These are phyloP conservation scores for Citrus trifoliata DNA, from an alignment of 345 rosid species.

Conservation along the genomic window DNA sequence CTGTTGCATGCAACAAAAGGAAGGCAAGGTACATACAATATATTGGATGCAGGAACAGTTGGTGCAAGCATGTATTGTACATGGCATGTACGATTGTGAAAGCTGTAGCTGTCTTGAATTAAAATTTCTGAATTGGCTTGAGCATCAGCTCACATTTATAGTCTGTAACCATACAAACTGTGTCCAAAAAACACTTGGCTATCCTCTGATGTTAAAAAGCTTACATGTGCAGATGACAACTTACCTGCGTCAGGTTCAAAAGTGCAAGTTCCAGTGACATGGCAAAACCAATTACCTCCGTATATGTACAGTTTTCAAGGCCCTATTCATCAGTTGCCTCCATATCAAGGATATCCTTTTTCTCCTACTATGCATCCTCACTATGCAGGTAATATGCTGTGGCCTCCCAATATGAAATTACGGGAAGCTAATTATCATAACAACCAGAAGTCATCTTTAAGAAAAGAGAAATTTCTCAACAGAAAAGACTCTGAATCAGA, in stretches of 20 bases:
- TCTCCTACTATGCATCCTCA: constrained; percentile 63
- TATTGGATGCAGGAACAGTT: not conserved
- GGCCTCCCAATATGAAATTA: constrained; percentile 29
- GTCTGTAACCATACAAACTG: not conserved
- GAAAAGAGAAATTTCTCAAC: constrained; percentile 36
- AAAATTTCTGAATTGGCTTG: not conserved
- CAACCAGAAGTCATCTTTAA: constrained; percentile 22
- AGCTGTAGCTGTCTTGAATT: not conserved
- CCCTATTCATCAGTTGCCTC: constrained; percentile 46
- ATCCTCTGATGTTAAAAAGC: constrained; percentile 8
- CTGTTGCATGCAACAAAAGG: not conserved
- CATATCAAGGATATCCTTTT: constrained; percentile 72
- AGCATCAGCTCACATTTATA: not conserved
- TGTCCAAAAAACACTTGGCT: not conserved
- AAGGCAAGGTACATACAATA: not conserved
- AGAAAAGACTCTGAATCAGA: constrained; percentile 39
- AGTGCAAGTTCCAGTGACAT: constrained; percentile 52
- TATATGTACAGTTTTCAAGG: constrained; percentile 52
- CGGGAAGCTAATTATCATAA: constrained; percentile 9
- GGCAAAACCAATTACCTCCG: constrained; percentile 73
- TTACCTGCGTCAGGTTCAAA: constrained; percentile 31
- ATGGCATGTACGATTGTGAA: not conserved
- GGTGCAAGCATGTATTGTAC: not conserved
- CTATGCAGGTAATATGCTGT: constrained; percentile 45
- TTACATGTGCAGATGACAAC: constrained; percentile 43